Conservation (phyloP, 306 rosid genomes). For the Aeschynomene evenia region DNA sequence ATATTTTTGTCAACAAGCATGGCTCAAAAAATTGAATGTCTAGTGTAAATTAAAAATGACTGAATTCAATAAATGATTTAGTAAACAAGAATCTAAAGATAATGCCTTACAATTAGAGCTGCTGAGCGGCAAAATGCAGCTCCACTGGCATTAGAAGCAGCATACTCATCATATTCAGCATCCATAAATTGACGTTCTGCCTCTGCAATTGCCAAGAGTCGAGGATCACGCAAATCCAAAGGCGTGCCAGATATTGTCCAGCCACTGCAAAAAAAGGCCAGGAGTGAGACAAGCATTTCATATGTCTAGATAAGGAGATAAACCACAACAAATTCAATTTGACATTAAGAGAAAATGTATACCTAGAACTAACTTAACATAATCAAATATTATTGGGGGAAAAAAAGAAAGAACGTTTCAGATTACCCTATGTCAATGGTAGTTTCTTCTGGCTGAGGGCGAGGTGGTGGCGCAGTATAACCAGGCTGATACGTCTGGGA, state of each 20-base stretch:
- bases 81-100: not conserved
- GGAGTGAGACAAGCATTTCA: conserved; percentile 5
- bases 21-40: not conserved
- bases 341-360: not conserved
- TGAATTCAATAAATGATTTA: not conserved
- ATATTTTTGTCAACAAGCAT: not conserved
- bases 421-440: conserved; percentile 89
- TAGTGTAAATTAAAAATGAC: not conserved
- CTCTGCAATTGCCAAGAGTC: conserved; percentile 92
- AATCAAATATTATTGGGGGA: not conserved
- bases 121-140: conserved; percentile 96
- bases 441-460: conserved; percentile 76
- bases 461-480: conserved; percentile 89
- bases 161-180: conserved; percentile 91
- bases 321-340: not conserved
- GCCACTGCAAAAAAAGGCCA: conserved; percentile 46
- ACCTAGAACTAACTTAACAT: not conserved
- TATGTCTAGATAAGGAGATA: not conserved
- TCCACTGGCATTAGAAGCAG: conserved; percentile 83
- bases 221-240: conserved; percentile 92
- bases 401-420: not conserved
- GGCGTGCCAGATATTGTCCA: conserved; percentile 99
- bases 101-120: conserved; percentile 81
- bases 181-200: conserved; percentile 90
- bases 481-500: conserved; percentile 76